Base-by-base conservation (phyloP, 306 rosid species). In the Dalbergia cochinchinensis region DNA sequence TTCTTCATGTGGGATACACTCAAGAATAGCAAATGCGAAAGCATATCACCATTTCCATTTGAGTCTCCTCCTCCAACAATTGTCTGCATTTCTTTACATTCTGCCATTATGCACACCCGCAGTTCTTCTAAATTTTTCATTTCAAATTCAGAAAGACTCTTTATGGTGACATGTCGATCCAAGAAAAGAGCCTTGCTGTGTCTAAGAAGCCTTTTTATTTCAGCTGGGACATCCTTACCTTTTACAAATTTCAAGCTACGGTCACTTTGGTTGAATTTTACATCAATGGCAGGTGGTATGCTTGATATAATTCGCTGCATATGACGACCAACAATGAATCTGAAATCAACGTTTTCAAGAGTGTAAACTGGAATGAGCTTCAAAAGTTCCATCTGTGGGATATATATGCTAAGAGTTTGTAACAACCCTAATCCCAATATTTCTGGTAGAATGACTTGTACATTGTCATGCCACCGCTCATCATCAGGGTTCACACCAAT, bases 71-170 rank as follows among this genome's bases (percentile, higher is more conserved):
- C 63, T 11, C n/a, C 58, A 8, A 68, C 39, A 67, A 67, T 12
- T 1, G 80, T 59, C n/a, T 67, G 68, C 76, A 83, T 75, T 26
- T 73, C 83, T 33, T 79, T 78, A 53, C 87, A 84, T 79, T 84
- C 84, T 5, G 74, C 71, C 72, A 84, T 9, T 5, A 79, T 65
- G 14, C 84, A 84, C 1, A 37, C 33, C 5, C 19, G 37, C 1
- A 84, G 6, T 3, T 4, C 6, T 2, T 7, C 0, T 37, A 74
- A 8, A 33, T 53, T 79, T 3, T 0, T 12, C 72, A 69, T 18
- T 1, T 44, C 12, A 11, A 79, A 84, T 8, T 73, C 60, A 0
- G 81, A 73, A 0, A 83, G 77, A 50, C 50, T 51, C 72, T 72
- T 78, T 11, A 78, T 13, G 19, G 67, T 78, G 45, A 50, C 8